These are phyloP conservation scores for Scheffersomyces quercinus DNA, from an alignment of 1,139 yeast species.

Conservation along the genomic window DNA sequence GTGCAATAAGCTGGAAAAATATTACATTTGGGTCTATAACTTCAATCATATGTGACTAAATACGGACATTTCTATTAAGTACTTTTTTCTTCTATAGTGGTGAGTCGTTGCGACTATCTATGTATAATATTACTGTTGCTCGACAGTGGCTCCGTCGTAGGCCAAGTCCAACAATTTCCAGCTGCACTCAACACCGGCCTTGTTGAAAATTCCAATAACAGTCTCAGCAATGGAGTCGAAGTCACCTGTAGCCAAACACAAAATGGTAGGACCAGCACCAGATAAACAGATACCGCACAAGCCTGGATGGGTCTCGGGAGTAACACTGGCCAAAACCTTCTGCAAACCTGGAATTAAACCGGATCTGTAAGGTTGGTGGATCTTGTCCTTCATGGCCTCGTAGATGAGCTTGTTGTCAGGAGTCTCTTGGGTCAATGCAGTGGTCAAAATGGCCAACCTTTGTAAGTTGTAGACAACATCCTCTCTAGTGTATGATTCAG, in stretches of 20 bases:
- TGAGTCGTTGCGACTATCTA: not conserved
- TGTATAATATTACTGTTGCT: constrained; percentile 2
- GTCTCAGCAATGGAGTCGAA: constrained; percentile 81
- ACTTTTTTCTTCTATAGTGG: constrained; percentile 1
- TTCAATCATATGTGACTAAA: too few relatives aligned
- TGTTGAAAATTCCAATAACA: constrained; percentile 67
- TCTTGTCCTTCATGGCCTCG: constrained; percentile 94
- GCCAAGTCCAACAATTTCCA: constrained; percentile 90
- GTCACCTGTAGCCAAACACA: constrained; percentile 87
- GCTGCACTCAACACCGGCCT: constrained; percentile 67
- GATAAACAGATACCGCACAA: constrained; percentile 91
- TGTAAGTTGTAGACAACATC: constrained; percentile 86
- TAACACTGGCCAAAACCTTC: constrained; percentile 75
- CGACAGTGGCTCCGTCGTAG: constrained; percentile 74
- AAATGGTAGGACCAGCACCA: constrained; percentile 97
- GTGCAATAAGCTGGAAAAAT: too few relatives aligned
- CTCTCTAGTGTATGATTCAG: constrained; percentile 71
- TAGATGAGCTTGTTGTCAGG: constrained; percentile 83
- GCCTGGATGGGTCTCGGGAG: constrained; percentile 82
- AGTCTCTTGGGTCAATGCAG: constrained; percentile 75
- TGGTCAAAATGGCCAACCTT: constrained; percentile 45
- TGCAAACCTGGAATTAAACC: constrained; percentile 87
- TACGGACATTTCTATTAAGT: not conserved
- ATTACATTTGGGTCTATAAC: too few relatives aligned
- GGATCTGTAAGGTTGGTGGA: constrained; percentile 94